phyloP scores from a whole-genome alignment of 139 green algal species.

The Chlamydomonas urium region DNA sequence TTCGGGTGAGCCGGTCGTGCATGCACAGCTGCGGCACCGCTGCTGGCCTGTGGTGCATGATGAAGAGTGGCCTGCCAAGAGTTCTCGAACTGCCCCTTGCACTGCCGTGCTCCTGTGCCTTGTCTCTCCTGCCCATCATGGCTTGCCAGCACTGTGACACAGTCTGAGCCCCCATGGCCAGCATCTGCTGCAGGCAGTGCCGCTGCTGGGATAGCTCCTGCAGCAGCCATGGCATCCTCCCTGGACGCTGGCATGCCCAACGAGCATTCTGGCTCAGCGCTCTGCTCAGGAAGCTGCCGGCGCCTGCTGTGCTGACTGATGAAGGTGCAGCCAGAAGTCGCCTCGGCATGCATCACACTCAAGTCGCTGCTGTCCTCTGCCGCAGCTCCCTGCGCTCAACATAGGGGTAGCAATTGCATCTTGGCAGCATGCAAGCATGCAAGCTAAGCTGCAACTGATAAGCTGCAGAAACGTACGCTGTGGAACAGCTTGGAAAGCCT shows the following conservation, averaged over 20 bases:
- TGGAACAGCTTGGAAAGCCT: slow-evolving; percentile 41
- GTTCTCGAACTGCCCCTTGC: background rate
- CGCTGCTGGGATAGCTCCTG: too few relatives aligned
- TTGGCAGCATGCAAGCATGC: background rate
- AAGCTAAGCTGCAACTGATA: too few relatives aligned
- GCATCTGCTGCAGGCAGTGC: too few relatives aligned
- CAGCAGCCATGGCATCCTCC: too few relatives aligned
- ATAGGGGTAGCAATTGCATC: background rate
- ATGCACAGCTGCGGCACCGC: background rate
- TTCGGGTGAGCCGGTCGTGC: too few relatives aligned
- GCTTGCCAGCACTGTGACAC: too few relatives aligned
- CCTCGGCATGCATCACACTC: background rate
- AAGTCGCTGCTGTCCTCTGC: background rate
- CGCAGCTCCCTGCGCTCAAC: background rate
- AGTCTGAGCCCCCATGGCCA: too few relatives aligned
- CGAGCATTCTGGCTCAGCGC: background rate
- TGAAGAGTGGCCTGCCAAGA: background rate
- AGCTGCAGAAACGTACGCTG: too few relatives aligned
- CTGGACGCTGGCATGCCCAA: background rate
- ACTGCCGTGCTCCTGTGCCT: background rate
- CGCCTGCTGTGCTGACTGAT: background rate
- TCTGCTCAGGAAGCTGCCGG: background rate
- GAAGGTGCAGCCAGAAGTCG: background rate
- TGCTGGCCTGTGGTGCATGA: background rate
- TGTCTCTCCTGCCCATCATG: background rate